Conservation (phyloP, 805 yeast species). For the Sugiyamaella floridensis region DNA sequence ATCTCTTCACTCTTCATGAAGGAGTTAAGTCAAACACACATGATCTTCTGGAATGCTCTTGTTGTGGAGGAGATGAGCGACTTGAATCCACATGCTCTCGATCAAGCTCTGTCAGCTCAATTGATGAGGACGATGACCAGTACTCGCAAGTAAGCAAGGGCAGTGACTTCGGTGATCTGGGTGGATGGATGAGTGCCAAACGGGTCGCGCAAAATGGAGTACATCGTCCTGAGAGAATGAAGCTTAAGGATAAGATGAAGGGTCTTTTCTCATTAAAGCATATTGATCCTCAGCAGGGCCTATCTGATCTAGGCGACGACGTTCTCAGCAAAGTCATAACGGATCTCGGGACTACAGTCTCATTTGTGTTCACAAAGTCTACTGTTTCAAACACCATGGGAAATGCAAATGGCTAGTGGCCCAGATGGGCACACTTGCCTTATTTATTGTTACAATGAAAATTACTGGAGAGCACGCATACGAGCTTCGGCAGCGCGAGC, state of each 20-base stretch:
- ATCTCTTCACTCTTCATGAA: conserved; percentile 58
- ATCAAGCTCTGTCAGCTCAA: neutral
- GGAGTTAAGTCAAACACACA: conserved; percentile 20
- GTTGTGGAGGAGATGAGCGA: conserved; percentile 50
- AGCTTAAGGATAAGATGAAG: conserved; percentile 42
- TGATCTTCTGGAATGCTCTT: conserved; percentile 34
- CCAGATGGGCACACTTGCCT: too few relatives aligned
- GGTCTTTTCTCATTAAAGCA: conserved; percentile 62
- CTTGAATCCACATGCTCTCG: conserved; percentile 5
- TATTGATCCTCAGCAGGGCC: conserved; percentile 39
- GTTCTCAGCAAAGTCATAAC: conserved; percentile 20
- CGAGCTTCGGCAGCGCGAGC: conserved; percentile 97
- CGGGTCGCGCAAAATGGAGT: conserved; percentile 30
- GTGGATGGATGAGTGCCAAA: conserved; percentile 54
- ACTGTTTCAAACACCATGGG: conserved; percentile 19
- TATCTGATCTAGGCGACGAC: conserved; percentile 4
- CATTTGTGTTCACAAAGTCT: conserved; percentile 39
- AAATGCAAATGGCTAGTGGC: neutral
- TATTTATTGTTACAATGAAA: neutral
- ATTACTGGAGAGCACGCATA: conserved; percentile 32
- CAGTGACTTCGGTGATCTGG: conserved; percentile 8
- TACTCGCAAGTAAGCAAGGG: neutral
- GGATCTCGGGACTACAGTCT: conserved; percentile 24
- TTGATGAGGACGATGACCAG: neutral
- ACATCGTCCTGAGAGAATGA: conserved; percentile 23